A percentile compares a stretch with the other conserved stretches of the same genome.
These are phyloP conservation scores for Corynascus novoguineensis DNA, from an alignment of 495 filamentous ascomycete genomes.

Conservation along the genomic window DNA sequence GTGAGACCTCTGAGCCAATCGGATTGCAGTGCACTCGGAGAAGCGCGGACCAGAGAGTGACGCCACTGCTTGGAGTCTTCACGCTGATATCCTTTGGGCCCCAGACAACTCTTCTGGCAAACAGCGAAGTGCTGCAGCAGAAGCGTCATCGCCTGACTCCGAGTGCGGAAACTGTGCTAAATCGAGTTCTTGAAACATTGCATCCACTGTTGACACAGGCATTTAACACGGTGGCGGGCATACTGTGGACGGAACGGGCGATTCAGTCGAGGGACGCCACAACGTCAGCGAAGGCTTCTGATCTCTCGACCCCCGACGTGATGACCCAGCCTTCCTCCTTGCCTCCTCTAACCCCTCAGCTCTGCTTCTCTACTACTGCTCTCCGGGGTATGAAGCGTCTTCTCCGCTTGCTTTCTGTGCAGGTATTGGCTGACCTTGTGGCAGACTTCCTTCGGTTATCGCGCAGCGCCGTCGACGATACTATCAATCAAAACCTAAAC, in stretches of 20 bases:
- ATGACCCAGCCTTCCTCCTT: constrained; percentile 58
- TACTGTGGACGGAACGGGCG: constrained; percentile 44
- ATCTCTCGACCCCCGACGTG: constrained; percentile 23
- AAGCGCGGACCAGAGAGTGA: neutral
- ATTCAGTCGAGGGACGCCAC: constrained; percentile 35
- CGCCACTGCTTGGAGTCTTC: neutral
- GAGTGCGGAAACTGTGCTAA: no score
- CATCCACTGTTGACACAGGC: neutral
- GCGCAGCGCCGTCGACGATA: constrained; percentile 80
- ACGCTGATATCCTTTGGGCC: no score
- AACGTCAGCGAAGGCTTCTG: constrained; percentile 9
- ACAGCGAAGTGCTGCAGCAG: no score
- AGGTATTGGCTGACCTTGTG: constrained; percentile 8
- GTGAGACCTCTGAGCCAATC: neutral
- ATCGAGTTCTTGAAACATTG: neutral
- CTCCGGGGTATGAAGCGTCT: constrained; percentile 60
- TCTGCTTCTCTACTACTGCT: constrained; percentile 84
- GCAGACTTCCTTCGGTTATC: constrained; percentile 92
- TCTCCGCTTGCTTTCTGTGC: neutral
- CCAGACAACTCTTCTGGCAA: neutral
- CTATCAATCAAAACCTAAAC: constrained; percentile 89
- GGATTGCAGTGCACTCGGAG: neutral
- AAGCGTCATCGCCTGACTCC: neutral
- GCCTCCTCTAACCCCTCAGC: constrained; percentile 74
- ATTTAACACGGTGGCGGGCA: constrained; percentile 40